Evolutionary conservation across 352 stramenopile genomes (phyloP), one percentile per base, ranked within the genome.

Genomic region (Pythium coloratum): DNA sequence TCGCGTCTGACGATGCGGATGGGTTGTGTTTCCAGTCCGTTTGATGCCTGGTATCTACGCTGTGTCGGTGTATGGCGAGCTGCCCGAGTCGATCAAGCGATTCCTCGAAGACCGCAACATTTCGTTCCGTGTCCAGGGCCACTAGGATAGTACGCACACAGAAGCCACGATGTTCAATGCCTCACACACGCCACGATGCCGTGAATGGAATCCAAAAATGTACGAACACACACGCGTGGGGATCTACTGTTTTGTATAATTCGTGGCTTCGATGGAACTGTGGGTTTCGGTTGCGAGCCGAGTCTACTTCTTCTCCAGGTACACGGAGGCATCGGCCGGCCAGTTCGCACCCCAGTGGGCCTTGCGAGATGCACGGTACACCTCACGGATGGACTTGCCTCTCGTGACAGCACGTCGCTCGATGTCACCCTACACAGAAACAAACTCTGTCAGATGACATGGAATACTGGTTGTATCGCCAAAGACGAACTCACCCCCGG

Each of bases 41-140:
- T 73, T 94, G 55, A 82, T 94, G 61, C 88, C 88, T 38, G 88
- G 88, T 3, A 92, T 94, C 60, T 96, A 96, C 77, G 88, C 88
- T 16, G 84, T 96, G n/a, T 91, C 86, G 6, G 86, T 96, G 34
- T 94, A 86, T 9, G 88, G 88, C 14, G 86, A 94, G 69, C 72
- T 96, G 38, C 87, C 85, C 24, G 88, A 96, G 67, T 92, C 84
- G 49, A 96, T 96, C 71, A 94, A 94, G 71, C 84, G 86, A 30
- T 96, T 92, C 74, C 72, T 96, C 12, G 85, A 94, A 66, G 88
- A 96, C 73, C 76, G 84, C 55, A 94, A 94, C 78, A 96, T 96
- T 53, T 76, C 86, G 13, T 96, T 92, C 71, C 85, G 88, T 40
- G 84, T 89, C 61, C 85, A 93, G 68, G 55, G 67, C 38, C 67